A percentile compares a stretch with the other conserved stretches of the same genome.
These are phyloP conservation scores for Trametes cingulata DNA, from an alignment of 768 basidiomycete species.

Conservation along the genomic window DNA sequence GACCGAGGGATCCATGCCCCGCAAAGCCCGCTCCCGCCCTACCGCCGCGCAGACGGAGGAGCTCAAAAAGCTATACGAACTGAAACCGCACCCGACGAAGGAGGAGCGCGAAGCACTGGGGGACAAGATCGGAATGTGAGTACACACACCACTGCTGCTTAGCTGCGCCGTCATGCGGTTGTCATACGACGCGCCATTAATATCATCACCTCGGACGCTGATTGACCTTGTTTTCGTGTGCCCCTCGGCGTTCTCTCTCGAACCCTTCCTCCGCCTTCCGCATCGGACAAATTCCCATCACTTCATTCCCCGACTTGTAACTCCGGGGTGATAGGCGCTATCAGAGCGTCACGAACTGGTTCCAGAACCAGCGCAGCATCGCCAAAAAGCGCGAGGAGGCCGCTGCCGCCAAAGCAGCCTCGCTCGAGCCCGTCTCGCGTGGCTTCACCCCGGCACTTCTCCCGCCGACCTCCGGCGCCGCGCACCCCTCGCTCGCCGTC, in stretches of 20 bases:
- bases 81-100: conserved; percentile 65
- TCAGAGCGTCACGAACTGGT: conserved; percentile 84
- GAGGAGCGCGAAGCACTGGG: conserved; percentile 69
- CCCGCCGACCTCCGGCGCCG: conserved; percentile 30
- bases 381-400: conserved; percentile 68
- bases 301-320: conserved; percentile 4
- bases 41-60: conserved; percentile 67
- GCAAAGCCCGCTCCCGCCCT: conserved; percentile 65
- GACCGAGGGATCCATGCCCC: conserved; percentile 43
- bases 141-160: conserved; percentile 14
- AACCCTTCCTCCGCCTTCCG: conserved; percentile 15
- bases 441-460: conserved; percentile 30
- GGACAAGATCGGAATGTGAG: conserved; percentile 75
- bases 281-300: conserved; percentile 17
- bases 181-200: conserved; percentile 9
- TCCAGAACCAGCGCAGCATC: conserved; percentile 81
- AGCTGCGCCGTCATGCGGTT: background rate
- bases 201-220: conserved; percentile 19
- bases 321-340: conserved; percentile 54
- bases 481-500: conserved; percentile 34
- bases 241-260: conserved; percentile 24
- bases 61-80: conserved; percentile 63
- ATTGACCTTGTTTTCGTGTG: conserved; percentile 15
- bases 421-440: conserved; percentile 22
- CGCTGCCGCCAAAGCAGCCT: conserved; percentile 30